These are phyloP conservation scores for Hemisphaericaspora nanyangensis DNA, from an alignment of 805 yeast genomes.

Conservation along the genomic window DNA sequence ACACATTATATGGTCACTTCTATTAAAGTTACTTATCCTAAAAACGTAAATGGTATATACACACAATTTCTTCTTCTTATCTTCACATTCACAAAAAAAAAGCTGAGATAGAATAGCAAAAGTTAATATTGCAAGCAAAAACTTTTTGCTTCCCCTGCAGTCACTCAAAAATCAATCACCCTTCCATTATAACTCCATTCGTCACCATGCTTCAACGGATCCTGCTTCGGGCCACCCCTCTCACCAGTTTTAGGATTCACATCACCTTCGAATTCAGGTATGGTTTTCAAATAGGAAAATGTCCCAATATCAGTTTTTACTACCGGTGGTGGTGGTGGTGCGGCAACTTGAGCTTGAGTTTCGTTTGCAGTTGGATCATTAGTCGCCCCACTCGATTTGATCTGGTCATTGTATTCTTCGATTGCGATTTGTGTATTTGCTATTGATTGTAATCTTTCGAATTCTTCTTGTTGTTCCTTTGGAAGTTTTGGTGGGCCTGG, in stretches of 20 bases:
- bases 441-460: slow-evolving; percentile 75
- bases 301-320: slow-evolving; percentile 55
- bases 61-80: no score
- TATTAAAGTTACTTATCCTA: no score
- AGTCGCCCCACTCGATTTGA: slow-evolving; percentile 25
- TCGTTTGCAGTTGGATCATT: slow-evolving; percentile 4
- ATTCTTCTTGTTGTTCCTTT: slow-evolving; percentile 82
- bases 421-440: slow-evolving; percentile 79
- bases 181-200: slow-evolving; percentile 96
- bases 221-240: slow-evolving; percentile 96
- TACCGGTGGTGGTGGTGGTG: no score
- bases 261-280: slow-evolving; percentile 95
- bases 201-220: slow-evolving; percentile 77
- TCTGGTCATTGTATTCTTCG: slow-evolving; percentile 61
- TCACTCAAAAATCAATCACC: slow-evolving; percentile 80
- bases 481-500: slow-evolving; percentile 69
- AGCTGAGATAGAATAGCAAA: no score
- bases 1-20: no score
- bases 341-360: neutral
- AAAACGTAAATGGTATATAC: no score
- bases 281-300: slow-evolving; percentile 65
- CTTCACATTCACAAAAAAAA: no score
- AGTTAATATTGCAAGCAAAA: no score
- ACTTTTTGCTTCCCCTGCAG: no score
- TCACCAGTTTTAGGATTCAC: slow-evolving; percentile 93